Evolutionary conservation across 2,329 filamentous ascomycete species (phyloP).

Genomic region (Cladophialophora chaetospira): DNA sequence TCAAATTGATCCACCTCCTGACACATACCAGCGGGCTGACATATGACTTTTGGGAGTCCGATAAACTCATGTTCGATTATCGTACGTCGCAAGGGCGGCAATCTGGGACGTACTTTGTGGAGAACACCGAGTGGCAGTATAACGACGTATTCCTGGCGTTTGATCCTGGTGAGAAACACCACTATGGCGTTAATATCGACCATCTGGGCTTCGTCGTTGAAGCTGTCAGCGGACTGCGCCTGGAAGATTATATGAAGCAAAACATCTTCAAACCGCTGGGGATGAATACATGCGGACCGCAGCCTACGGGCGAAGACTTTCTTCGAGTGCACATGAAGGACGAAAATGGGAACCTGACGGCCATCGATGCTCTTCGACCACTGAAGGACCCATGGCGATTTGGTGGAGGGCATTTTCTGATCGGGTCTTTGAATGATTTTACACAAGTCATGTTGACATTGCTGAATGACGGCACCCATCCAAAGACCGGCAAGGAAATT

Average conservation of each 20-base stretch:
- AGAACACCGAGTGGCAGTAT: neutral
- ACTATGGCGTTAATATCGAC: conserved; percentile 45
- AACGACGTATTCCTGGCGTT: conserved; percentile 14
- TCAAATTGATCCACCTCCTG: conserved; percentile 25
- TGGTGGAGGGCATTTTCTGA: conserved; percentile 22
- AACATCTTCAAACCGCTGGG: conserved; percentile 51
- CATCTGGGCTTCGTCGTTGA: conserved; percentile 54
- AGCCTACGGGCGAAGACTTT: neutral
- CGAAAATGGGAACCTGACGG: no score
- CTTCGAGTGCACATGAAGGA: neutral
- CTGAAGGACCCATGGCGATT: neutral
- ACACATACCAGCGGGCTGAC: conserved; percentile 28
- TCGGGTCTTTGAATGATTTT: conserved; percentile 22
- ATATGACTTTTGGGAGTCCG: conserved; percentile 28
- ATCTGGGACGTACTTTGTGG: conserved; percentile 1
- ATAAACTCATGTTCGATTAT: conserved; percentile 16
- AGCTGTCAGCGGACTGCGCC: conserved; percentile 44
- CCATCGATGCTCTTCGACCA: neutral
- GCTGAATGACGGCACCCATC: conserved; percentile 24
- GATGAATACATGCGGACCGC: conserved; percentile 31
- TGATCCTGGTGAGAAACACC: conserved; percentile 24
- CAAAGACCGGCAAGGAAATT: conserved; percentile 14
- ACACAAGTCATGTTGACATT: conserved; percentile 19
- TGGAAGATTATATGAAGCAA: conserved; percentile 51
- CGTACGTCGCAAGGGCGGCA: conserved; percentile 1